Percentiles rank a stretch among this genome's conserved stretches.
Conservation (phyloP, 306 rosid genomes). For the Lagenaria siceraria region DNA sequence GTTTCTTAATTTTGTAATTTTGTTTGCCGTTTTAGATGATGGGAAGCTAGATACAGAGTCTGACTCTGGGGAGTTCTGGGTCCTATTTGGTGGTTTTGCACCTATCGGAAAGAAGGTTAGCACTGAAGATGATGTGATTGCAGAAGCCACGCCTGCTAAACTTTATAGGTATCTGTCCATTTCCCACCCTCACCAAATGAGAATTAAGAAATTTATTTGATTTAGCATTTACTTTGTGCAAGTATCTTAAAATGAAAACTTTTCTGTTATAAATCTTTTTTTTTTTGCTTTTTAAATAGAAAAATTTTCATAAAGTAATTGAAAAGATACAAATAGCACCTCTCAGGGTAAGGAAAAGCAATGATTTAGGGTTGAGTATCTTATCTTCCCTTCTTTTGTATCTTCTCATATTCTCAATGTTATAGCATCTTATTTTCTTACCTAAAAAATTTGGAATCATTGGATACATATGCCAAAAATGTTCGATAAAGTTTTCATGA, state of each 20-base stretch:
- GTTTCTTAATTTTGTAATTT: not conserved
- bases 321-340: not conserved
- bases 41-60: constrained; percentile 12
- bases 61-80: constrained; percentile 16
- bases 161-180: constrained; percentile 4
- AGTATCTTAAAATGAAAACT: not conserved
- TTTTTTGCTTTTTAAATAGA: not conserved
- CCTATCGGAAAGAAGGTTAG: constrained; percentile 8
- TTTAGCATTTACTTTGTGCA: not conserved
- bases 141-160: constrained; percentile 10
- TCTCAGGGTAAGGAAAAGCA: not conserved
- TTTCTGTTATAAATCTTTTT: not conserved
- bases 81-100: constrained; percentile 16
- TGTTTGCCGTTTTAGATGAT: constrained; percentile 2
- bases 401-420: not conserved
- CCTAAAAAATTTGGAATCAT: not conserved
- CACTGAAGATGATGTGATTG: constrained; percentile 8
- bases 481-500: not conserved
- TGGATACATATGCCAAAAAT: not conserved
- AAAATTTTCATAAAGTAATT: not conserved
- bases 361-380: not conserved
- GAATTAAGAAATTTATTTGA: not conserved
- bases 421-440: not conserved
- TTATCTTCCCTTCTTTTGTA: not conserved
- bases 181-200: not conserved